Evolutionary conservation across 176 grass and related monocot genomes (phyloP).

Genomic region (Saccharum spontaneum): DNA sequence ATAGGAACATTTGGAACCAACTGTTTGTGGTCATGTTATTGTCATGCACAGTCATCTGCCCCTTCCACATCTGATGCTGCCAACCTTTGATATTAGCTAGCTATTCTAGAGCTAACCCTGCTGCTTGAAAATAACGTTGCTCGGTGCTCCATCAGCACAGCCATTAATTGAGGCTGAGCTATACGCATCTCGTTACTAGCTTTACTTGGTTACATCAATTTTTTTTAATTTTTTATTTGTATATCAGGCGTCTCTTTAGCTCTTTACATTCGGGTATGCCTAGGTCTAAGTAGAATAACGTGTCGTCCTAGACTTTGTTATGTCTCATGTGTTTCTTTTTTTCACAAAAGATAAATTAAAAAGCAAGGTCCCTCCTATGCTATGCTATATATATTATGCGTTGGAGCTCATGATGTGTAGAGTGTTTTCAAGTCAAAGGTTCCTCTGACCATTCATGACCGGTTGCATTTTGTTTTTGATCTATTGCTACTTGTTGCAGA

Average conservation of each 20-base stretch:
- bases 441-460: conserved; percentile 27
- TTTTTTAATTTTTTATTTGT: not conserved
- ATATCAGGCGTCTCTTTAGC: not conserved
- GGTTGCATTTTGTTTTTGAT: conserved; percentile 4
- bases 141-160: not conserved
- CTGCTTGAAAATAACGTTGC: not conserved
- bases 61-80: not conserved
- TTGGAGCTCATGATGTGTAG: not conserved
- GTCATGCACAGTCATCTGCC: too few relatives aligned
- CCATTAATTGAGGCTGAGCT: not conserved
- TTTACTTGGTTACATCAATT: not conserved
- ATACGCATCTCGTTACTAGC: not conserved
- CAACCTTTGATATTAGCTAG: not conserved
- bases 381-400: not conserved
- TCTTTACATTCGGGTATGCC: not conserved
- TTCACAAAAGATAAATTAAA: not conserved
- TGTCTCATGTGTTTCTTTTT: not conserved
- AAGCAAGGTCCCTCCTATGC: not conserved
- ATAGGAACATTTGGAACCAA: too few relatives aligned
- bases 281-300: not conserved
- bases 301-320: conserved; percentile 2
- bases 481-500: conserved; percentile 16
- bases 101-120: not conserved
- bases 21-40: too few relatives aligned
- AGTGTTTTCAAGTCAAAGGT: conserved; percentile 47